phyloP scores from a whole-genome alignment of 2,329 filamentous ascomycete species.

The Apiospora pterosperma region DNA sequence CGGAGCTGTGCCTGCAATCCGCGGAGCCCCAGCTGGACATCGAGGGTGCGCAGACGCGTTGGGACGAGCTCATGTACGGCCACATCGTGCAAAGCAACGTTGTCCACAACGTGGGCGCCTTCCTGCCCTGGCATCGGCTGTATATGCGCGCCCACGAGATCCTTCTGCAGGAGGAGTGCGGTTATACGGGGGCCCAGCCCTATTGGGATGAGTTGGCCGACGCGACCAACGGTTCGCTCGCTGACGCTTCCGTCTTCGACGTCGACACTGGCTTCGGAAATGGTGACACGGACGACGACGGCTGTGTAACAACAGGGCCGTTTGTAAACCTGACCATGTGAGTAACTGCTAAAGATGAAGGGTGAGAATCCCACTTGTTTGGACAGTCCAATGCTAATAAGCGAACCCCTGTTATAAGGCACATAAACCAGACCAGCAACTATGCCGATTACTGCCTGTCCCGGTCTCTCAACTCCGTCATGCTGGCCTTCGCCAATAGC shows the following conservation, averaged over 20 bases:
- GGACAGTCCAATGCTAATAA: too few species aligned
- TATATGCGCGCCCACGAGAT: background rate
- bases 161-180: background rate
- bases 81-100: background rate
- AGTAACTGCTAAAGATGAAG: too few species aligned
- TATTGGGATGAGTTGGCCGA: conserved; percentile 1
- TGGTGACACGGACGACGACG: background rate
- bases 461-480: too few species aligned
- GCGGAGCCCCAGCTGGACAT: background rate
- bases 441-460: background rate
- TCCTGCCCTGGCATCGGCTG: background rate
- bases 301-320: background rate
- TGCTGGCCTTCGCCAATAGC: too few species aligned
- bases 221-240: background rate
- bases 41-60: background rate
- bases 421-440: background rate
- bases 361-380: too few species aligned
- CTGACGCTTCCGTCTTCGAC: background rate
- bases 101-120: conserved; percentile 1
- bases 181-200: background rate
- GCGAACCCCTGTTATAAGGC: too few species aligned
- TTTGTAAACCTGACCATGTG: background rate
- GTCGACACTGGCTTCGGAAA: background rate
- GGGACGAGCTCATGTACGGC: conserved; percentile 4
- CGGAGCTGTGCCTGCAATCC: conserved; percentile 3